Conservation (phyloP, 192 early-diverging fungal genomes). For the Dissophora ornata region DNA sequence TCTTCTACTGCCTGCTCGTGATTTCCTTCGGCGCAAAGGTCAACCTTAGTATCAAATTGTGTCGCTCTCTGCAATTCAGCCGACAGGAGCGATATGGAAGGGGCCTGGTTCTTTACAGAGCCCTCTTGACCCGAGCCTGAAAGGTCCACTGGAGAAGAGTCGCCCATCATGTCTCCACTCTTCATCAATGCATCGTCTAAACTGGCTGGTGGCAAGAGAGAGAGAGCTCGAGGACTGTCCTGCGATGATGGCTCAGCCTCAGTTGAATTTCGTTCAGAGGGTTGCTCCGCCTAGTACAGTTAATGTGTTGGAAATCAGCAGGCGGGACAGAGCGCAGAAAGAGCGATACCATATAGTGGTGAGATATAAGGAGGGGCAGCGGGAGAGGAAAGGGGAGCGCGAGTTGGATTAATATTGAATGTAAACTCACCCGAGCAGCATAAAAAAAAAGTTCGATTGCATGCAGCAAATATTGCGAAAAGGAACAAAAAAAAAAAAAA, state of each 20-base stretch:
- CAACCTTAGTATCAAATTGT: neutral
- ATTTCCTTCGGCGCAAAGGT: neutral
- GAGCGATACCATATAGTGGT: neutral
- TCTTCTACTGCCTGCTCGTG: neutral
- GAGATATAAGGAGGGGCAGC: neutral
- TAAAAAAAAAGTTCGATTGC: no score
- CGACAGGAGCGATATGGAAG: slow-evolving; percentile 31
- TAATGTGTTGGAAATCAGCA: neutral
- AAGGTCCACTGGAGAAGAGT: no score
- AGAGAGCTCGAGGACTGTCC: neutral
- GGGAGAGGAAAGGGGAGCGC: neutral
- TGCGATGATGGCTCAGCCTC: neutral
- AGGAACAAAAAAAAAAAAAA: no score
- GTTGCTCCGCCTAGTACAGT: neutral
- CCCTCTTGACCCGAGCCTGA: neutral
- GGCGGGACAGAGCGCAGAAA: neutral
- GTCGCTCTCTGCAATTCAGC: slow-evolving; percentile 47
- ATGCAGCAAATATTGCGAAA: no score
- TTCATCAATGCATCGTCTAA: slow-evolving; percentile 7
- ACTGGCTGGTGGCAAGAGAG: slow-evolving; percentile 13
- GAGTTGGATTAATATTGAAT: neutral
- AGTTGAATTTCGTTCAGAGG: neutral
- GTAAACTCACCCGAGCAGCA: neutral
- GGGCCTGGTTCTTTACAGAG: slow-evolving; percentile 8
- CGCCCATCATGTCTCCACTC: no score